These are phyloP conservation scores for Scalesia atractyloides DNA, from an alignment of 129 eudicot species.

Conservation along the genomic window DNA sequence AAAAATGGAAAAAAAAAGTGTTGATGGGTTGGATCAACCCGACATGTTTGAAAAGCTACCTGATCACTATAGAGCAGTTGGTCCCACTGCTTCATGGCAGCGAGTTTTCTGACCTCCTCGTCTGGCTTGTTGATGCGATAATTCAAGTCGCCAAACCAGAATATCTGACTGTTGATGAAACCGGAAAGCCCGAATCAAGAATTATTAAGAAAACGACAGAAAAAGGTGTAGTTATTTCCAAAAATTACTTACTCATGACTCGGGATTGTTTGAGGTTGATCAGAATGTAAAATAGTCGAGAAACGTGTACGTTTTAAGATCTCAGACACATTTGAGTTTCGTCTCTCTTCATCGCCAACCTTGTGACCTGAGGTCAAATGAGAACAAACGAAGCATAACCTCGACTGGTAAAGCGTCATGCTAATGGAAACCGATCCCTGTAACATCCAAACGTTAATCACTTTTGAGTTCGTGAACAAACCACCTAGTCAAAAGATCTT, in stretches of 20 bases:
- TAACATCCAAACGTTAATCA: slow-evolving; percentile 1
- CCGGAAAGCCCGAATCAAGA: slow-evolving; percentile 11
- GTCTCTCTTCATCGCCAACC: slow-evolving; percentile 81
- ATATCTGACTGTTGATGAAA: slow-evolving; percentile 68
- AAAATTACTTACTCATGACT: slow-evolving; percentile 79
- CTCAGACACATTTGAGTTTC: slow-evolving; percentile 82
- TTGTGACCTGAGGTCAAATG: slow-evolving; percentile 93
- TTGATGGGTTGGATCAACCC: not conserved
- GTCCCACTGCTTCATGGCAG: slow-evolving; percentile 68
- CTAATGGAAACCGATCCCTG: slow-evolving; percentile 98
- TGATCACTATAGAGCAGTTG: slow-evolving; percentile 79
- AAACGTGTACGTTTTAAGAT: slow-evolving; percentile 88
- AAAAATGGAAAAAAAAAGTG: not conserved
- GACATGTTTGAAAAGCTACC: slow-evolving; percentile 39
- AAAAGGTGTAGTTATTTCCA: not conserved
- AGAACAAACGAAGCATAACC: slow-evolving; percentile 91
- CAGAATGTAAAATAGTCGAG: slow-evolving; percentile 62
- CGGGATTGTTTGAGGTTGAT: slow-evolving; percentile 86
- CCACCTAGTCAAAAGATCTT: not conserved
- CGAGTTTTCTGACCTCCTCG: slow-evolving; percentile 76
- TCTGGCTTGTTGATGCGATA: slow-evolving; percentile 91
- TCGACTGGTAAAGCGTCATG: slow-evolving; percentile 88
- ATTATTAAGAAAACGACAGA: not conserved
- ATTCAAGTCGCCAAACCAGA: slow-evolving; percentile 99
- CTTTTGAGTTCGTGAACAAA: not conserved